Conservation (phyloP, 2,329 filamentous ascomycete species). For the Beauveria sp. region DNA sequence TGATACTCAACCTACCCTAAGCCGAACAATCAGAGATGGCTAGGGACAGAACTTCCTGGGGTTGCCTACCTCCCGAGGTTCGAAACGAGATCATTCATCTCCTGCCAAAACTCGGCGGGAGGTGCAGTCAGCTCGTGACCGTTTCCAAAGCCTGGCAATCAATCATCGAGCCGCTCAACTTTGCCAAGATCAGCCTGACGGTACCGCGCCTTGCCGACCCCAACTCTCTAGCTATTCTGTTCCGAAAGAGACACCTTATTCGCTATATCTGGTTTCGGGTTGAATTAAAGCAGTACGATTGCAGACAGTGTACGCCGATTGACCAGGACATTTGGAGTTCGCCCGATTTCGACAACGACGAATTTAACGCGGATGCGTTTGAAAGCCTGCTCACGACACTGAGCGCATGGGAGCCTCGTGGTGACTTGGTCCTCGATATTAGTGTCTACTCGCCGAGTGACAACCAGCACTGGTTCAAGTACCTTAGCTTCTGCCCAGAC, state of each 20-base stretch:
- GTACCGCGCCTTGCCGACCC: not conserved
- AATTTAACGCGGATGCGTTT: conserved; percentile 22
- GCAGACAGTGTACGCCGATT: conserved; percentile 12
- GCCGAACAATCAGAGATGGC: not conserved
- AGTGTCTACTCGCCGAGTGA: conserved; percentile 31
- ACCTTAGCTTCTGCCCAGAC: conserved; percentile 20
- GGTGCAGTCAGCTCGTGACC: conserved; percentile 10
- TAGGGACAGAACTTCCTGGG: not conserved
- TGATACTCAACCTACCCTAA: not conserved
- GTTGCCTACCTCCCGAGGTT: not conserved
- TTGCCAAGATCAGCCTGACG: conserved; percentile 21
- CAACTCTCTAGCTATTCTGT: conserved; percentile 16
- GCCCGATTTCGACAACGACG: conserved; percentile 18
- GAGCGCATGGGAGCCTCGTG: conserved; percentile 24
- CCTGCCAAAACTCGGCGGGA: not conserved
- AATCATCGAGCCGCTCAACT: conserved; percentile 20
- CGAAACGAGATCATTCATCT: not conserved
- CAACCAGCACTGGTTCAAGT: conserved; percentile 28
- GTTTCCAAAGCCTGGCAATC: conserved; percentile 17
- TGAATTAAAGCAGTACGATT: conserved; percentile 21
- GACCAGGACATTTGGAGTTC: not conserved
- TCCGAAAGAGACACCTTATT: conserved; percentile 17
- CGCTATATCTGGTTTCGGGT: conserved; percentile 24
- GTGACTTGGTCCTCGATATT: conserved; percentile 28
- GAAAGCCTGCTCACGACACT: conserved; percentile 24